Base-by-base conservation (phyloP, 148 eudicot species). In the Vaccinium corymbosum region DNA sequence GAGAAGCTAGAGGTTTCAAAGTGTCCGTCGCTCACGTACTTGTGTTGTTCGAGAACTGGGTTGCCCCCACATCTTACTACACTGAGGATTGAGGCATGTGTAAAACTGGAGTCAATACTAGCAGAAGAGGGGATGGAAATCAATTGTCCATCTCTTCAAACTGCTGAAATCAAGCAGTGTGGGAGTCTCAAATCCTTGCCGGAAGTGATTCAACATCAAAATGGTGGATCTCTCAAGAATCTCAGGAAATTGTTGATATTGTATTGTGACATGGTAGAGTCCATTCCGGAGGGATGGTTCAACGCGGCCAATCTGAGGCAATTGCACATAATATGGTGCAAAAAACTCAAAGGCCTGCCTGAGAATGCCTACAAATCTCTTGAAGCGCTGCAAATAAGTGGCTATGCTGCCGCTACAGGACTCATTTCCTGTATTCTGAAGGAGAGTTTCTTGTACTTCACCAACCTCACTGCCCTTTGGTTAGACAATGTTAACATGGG, bases 1-100 rank as follows among this genome's bases (percentile, higher is more conserved):
- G 64, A 59, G 22, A 1, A 0, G 2, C 9, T 59, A 10, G 10
- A 19, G 0, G 2, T 59, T 59, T 3, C 0, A 17, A 0, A 0
- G 0, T 59, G 64, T 19, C 0, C 8, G 19, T 59, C 64, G 0
- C 64, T 59, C 10, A 19, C 22, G 0, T 59, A 59, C 64, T 59
- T 59, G n/a, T 5, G 64, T 6, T 59, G 55, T 52, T 10, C 15
- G 0, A 14, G 55, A 20, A 59, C n/a, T 17, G 64, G 64, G 64
- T 9, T 59, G 20, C 64, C 64, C 9, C 64, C 0, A 0, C 1
- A 20, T 17, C 64, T 59, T n/a, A 6, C 0, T 17, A 8, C 6
- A 17, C 22, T 59, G 64, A 0, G 1, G 1, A 2, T 59, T 59
- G 7, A 6, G 19, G 1, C 1, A 5, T 59, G 64, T 59, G 22